Base-by-base conservation (phyloP, 352 stramenopile species). In the Thalassiosira hispida region DNA sequence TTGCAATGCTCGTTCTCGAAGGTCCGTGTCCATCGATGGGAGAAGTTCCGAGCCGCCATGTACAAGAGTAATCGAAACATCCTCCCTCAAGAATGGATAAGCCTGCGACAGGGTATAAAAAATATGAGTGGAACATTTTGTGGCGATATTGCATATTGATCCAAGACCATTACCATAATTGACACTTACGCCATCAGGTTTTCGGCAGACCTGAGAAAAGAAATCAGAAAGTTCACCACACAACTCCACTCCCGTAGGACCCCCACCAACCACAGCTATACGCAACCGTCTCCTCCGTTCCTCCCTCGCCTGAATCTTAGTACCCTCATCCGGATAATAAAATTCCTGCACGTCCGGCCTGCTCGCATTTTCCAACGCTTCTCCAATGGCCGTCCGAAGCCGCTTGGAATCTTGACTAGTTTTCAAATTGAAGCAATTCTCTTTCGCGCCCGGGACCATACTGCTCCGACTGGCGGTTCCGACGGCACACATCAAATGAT, bases 401-500 rank as follows among this genome's bases (percentile, higher is more conserved):
- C 61, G 53, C 18, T 68, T 77, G 5, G 88, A 85, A 73, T 94
- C 88, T n/a, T 90, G 65, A 33, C 74, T 73, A 16, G 92, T 86
- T 73, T 96, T 95, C 3, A 96, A 77, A 31, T 82, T 70, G 23
- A 80, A 93, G 84, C 91, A 94, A 65, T 94, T 62, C 22, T 95
- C 81, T 42, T 81, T 77, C 0, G 92, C 93, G 27, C 91, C 91
- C 9, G 73, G 76, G 9, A 95, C 88, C 6, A 83, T 79, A 38
- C 63, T 83, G 23, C 86, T 93, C 44, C 90, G 81, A 22, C 78
- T 87, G 11, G 73, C 78, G n/a, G 79, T 89, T 16, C 93, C 93
- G 0, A 95, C 90, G 5, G 92, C 83, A 25, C 91, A 81, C 11
- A 96, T 60, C 1, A 95, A 53, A 49, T 92, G 46, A 81, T 96